Percentiles rank a stretch among this genome's conserved stretches.
phyloP scores from a whole-genome alignment of 495 filamentous ascomycete species.

The Penicillium fimorum region DNA sequence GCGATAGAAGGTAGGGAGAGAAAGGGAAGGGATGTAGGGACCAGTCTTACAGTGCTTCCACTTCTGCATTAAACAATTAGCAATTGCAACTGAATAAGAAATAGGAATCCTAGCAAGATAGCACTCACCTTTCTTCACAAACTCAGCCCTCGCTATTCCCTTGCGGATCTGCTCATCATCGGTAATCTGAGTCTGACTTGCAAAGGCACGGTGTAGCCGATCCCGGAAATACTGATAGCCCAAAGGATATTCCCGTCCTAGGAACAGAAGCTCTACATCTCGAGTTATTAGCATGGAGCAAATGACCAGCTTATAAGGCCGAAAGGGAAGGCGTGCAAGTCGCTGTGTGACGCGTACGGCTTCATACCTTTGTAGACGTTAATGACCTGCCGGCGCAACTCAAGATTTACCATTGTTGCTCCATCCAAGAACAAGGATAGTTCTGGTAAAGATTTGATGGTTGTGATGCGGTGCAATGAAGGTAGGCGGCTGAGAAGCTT shows the following conservation, averaged over 20 bases:
- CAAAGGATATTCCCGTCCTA: slow-evolving; percentile 83
- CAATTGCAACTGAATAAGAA: background rate
- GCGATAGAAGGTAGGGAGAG: background rate
- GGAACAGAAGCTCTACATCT: slow-evolving; percentile 69
- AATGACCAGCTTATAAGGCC: background rate
- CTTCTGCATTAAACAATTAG: slow-evolving; percentile 52
- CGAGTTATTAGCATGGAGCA: background rate
- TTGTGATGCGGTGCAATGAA: background rate
- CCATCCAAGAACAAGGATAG: slow-evolving; percentile 5
- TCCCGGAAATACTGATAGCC: slow-evolving; percentile 82
- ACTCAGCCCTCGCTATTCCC: slow-evolving; percentile 76
- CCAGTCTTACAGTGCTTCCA: slow-evolving; percentile 80
- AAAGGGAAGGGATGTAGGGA: background rate
- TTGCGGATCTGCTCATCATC: slow-evolving; percentile 72
- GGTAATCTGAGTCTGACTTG: slow-evolving; percentile 62
- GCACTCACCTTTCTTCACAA: slow-evolving; percentile 79
- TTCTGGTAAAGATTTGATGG: background rate
- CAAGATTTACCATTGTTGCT: slow-evolving; percentile 46
- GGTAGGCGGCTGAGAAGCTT: background rate
- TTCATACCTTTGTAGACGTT: slow-evolving; percentile 82
- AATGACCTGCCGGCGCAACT: slow-evolving; percentile 77
- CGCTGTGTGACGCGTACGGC: background rate
- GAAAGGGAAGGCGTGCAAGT: slow-evolving; percentile 1
- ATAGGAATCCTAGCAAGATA: background rate
- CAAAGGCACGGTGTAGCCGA: slow-evolving; percentile 82